phyloP scores from a whole-genome alignment of 139 green algal genomes.

The Volvox reticuliferus region DNA sequence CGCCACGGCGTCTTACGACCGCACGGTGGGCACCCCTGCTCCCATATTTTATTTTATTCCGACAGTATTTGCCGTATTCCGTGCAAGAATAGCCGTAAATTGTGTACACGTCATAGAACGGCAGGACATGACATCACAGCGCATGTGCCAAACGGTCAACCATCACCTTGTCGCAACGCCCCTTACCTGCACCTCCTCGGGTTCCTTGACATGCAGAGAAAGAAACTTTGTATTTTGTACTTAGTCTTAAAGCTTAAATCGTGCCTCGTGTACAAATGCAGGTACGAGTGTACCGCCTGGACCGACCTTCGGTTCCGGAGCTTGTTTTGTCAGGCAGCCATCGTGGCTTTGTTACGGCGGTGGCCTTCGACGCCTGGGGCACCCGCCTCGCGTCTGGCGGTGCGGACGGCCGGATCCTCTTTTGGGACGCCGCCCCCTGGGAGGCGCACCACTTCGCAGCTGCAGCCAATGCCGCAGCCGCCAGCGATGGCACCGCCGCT shows the following conservation, averaged over 20 bases:
- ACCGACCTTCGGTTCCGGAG: not conserved
- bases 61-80: too few relatives aligned
- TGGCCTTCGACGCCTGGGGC: not conserved
- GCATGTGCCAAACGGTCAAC: too few relatives aligned
- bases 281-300: slow-evolving; percentile 24
- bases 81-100: too few relatives aligned
- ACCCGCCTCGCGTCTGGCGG: slow-evolving; percentile 3
- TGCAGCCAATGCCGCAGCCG: not conserved
- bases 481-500: not conserved
- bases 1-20: slow-evolving; percentile 4
- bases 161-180: too few relatives aligned
- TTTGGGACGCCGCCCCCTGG: slow-evolving; percentile 23
- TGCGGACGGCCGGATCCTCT: not conserved
- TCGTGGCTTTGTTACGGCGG: not conserved
- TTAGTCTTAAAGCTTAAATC: too few relatives aligned
- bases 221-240: too few relatives aligned
- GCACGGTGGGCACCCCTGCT: too few relatives aligned
- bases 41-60: too few relatives aligned
- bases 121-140: too few relatives aligned
- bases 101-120: too few relatives aligned
- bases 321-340: not conserved
- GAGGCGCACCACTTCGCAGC: not conserved
- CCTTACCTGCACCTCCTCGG: too few relatives aligned
- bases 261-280: not conserved
- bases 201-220: too few relatives aligned